Evolutionary conservation across 2,329 filamentous ascomycete genomes (phyloP), one percentile per base, ranked within the genome.

Genomic region (Colletotrichum echinochloae): DNA sequence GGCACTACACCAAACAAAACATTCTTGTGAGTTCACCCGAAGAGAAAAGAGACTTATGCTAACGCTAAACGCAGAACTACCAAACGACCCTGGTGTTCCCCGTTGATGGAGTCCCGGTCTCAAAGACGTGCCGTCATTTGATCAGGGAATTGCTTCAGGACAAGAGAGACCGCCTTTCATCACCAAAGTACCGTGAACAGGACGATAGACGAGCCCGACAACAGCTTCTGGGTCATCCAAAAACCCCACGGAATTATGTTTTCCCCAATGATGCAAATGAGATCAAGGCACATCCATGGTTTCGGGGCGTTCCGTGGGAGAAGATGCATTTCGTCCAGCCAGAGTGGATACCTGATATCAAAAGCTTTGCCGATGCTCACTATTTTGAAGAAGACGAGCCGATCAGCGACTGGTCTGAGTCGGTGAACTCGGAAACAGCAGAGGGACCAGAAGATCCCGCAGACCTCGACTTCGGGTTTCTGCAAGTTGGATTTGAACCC

Each of bases 261-360:
- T 95, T 94, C 76, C 85, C 92, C 0, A 88, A 96, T 72, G 95
- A 97, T 76, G 95, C 93, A 1, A 89, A 93, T 73, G 94, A 98
- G 65, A 97, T 98, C 84, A 98, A 97, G 79, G 82, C 86, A 4
- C 96, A 98, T 80, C 88, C 89, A 14, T 98, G 95, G 87, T 98
- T 98, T 83, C 87, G 86, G 66, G 89, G 90, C 60, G 89, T 97
- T 20, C 87, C 89, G 1, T 98, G 94, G 96, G 89, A 92, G 18
- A 88, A 87, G 0, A 81, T 97, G 20, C 92, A 96, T 76, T 81
- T 87, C 41, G 87, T 89, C 65, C 83, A 84, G 11, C 95, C 95
- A 0, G 95, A 95, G 0, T 95, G 97, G 76, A 84, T 97, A 0
- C 95, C 95, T 0, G 86, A 89, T 12, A 90, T 98, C 30, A 84